Conservation (phyloP, 140 eudicot genomes). For the Ambrosia hybrid region DNA sequence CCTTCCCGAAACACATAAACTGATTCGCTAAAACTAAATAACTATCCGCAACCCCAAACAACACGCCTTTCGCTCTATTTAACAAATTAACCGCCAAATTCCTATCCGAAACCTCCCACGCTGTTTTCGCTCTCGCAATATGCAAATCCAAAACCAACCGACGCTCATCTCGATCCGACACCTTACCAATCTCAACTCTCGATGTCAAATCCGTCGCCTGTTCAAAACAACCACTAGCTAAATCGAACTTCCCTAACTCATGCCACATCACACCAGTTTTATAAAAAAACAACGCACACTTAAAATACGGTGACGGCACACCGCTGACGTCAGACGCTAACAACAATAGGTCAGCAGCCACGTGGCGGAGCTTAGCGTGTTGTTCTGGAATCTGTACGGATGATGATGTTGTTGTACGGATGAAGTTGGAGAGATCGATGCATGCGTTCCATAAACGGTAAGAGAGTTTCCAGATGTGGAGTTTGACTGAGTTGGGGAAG, state of each 20-base stretch:
- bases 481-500: constrained; percentile 59
- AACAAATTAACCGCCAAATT: constrained; percentile 60
- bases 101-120: constrained; percentile 73
- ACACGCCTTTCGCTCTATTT: constrained; percentile 56
- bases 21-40: constrained; percentile 60
- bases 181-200: constrained; percentile 41
- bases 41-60: constrained; percentile 58
- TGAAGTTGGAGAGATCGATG: constrained; percentile 73
- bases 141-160: constrained; percentile 67
- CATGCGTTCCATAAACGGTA: constrained; percentile 93
- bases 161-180: constrained; percentile 60
- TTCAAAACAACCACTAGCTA: constrained; percentile 73
- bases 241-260: constrained; percentile 53
- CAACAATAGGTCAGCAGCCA: constrained; percentile 64
- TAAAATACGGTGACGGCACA: constrained; percentile 70
- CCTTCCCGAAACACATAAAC: constrained; percentile 69
- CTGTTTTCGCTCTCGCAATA: constrained; percentile 67
- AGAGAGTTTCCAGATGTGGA: constrained; percentile 79
- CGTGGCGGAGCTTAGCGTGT: constrained; percentile 80
- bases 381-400: constrained; percentile 37
- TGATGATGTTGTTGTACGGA: constrained; percentile 27
- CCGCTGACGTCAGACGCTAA: constrained; percentile 63
- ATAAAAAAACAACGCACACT: constrained; percentile 69
- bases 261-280: constrained; percentile 77
- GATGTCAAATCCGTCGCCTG: constrained; percentile 70